Conservation (phyloP, 805 yeast genomes). For the Danielia oregonensis region DNA sequence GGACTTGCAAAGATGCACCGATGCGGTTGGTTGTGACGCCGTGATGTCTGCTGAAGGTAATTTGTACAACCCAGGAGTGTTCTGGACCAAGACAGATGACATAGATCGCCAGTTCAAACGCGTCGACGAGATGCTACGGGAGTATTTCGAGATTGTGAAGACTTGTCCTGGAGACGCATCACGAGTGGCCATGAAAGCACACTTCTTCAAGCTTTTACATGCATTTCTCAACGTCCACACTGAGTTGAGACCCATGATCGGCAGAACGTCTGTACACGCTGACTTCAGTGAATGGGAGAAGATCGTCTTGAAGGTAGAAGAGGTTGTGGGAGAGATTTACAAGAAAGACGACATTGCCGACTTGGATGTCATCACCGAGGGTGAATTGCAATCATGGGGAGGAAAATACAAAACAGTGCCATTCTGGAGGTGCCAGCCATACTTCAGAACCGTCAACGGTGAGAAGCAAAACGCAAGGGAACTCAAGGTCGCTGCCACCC, state of each 20-base stretch:
- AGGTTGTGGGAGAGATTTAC: conserved; percentile 55
- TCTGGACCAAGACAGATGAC: conserved; percentile 53
- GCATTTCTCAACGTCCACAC: conserved; percentile 76
- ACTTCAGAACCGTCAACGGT: conserved; percentile 87
- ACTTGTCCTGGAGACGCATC: conserved; percentile 65
- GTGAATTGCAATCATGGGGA: conserved; percentile 66
- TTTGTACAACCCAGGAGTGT: conserved; percentile 88
- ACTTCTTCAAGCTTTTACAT: conserved; percentile 80
- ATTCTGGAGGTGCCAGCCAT: conserved; percentile 96
- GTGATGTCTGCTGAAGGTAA: conserved; percentile 98
- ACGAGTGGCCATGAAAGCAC: conserved; percentile 82
- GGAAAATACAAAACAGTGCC: conserved; percentile 80
- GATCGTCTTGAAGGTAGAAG: conserved; percentile 64
- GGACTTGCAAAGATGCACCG: conserved; percentile 69
- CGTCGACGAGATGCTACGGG: conserved; percentile 77
- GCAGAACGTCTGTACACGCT: conserved; percentile 43
- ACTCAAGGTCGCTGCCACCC: conserved; percentile 36
- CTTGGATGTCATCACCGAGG: conserved; percentile 52
- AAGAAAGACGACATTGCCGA: conserved; percentile 48
- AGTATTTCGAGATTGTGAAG: conserved; percentile 81
- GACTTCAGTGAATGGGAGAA: conserved; percentile 41
- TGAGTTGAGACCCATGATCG: conserved; percentile 72
- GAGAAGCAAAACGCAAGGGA: conserved; percentile 40
- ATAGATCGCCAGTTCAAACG: conserved; percentile 73
- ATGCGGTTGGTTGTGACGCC: conserved; percentile 70